These are phyloP conservation scores for Cicer cuneatum DNA, from an alignment of 306 rosid genomes.

Conservation along the genomic window DNA sequence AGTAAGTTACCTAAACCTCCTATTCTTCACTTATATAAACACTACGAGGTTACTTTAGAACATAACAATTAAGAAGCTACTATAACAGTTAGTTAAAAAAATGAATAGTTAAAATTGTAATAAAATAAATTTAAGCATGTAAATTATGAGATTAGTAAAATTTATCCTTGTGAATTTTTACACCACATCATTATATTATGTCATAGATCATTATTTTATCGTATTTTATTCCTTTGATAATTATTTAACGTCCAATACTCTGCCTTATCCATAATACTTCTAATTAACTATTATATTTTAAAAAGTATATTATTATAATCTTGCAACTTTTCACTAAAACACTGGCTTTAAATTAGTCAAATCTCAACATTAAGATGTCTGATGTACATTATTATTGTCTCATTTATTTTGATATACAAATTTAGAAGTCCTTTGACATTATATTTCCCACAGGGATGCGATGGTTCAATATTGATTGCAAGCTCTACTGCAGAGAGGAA, in stretches of 20 bases:
- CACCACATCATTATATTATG: too few relatives aligned
- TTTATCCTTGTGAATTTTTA: too few relatives aligned
- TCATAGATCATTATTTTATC: too few relatives aligned
- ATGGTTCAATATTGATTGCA: slow-evolving; percentile 61
- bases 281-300: too few relatives aligned
- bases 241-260: too few relatives aligned
- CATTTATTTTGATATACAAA: not conserved
- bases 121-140: not conserved
- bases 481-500: slow-evolving; percentile 58
- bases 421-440: slow-evolving; percentile 10
- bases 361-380: too few relatives aligned
- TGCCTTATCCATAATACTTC: too few relatives aligned
- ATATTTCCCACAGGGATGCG: slow-evolving; percentile 59
- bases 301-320: not conserved
- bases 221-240: too few relatives aligned
- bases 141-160: not conserved
- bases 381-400: not conserved
- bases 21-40: not conserved
- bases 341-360: not conserved
- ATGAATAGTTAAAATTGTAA: not conserved
- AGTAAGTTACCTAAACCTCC: slow-evolving; percentile 32
- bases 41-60: not conserved
- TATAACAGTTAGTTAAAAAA: not conserved
- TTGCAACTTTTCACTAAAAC: not conserved
- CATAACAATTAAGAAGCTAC: too few relatives aligned